phyloP scores from a whole-genome alignment of 2,329 filamentous ascomycete species.

The Fusarium burgessii region DNA sequence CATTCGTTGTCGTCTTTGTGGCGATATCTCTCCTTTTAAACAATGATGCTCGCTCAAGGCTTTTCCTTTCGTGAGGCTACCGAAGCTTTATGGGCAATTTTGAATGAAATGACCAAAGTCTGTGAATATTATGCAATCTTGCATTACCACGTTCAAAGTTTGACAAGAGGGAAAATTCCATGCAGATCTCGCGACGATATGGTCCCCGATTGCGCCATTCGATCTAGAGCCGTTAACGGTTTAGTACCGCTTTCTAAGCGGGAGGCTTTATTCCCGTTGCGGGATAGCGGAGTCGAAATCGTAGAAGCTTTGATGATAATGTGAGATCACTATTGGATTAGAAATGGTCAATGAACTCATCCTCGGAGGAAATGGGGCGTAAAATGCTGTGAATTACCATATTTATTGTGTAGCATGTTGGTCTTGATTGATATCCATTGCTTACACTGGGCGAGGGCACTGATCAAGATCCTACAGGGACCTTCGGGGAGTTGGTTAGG shows the following conservation, averaged over 20 bases:
- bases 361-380: not conserved
- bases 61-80: not conserved
- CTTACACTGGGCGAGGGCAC: not conserved
- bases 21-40: not conserved
- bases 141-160: conserved; percentile 2
- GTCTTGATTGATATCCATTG: not conserved
- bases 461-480: not conserved
- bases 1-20: conserved; percentile 27
- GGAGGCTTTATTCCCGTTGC: conserved; percentile 18
- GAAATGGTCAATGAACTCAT: conserved; percentile 19
- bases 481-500: conserved; percentile 31
- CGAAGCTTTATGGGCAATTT: not conserved
- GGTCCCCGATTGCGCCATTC: conserved; percentile 44
- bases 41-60: not conserved
- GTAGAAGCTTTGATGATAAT: conserved; percentile 11
- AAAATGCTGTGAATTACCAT: not conserved
- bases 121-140: not conserved
- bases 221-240: conserved; percentile 2
- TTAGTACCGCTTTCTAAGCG: conserved; percentile 9
- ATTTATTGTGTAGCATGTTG: not conserved
- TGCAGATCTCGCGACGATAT: conserved; percentile 41
- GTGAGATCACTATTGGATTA: conserved; percentile 30
- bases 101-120: not conserved
- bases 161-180: conserved; percentile 10
- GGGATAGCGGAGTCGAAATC: conserved; percentile 19